Evolutionary conservation across 1,284 basidiomycete species (phyloP), one percentile per base, ranked within the genome.

Genomic region (Apiotrichum gracile): DNA sequence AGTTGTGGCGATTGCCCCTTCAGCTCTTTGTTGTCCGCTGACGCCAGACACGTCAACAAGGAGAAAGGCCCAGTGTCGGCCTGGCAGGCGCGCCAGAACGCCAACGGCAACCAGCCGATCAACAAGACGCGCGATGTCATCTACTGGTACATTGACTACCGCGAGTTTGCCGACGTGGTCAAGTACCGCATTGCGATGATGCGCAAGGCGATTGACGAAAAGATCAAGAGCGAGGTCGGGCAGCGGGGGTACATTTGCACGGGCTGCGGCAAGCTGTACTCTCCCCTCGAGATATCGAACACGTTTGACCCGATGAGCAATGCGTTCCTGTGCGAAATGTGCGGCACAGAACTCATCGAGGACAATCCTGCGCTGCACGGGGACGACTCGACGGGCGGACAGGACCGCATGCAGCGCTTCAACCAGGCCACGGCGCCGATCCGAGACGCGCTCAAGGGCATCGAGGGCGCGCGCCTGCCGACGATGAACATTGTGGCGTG

Each of bases 181-280:
- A 97, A 97, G 75, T 98, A 94, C 89, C 82, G 92, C 34, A 85
- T 98, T 55, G 88, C 91, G n/a, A 87, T 89, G 69, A 96, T 99
- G 86, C 83, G 87, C 60, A 82, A 86, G 57, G 83, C 84, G 52
- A 92, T 98, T 61, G 93, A 98, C 56, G 84, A 86, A 39, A 85
- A 85, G 52, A 78, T 92, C 58, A 85, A 69, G 57, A 87, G 62
- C 89, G 90, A 94, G 77, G 83, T 96, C 52, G 91, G 94, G 61
- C 90, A 91, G 70, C 90, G 94, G 73, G 96, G 94, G 13, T 98
- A 94, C 73, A 83, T 96, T 47, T 99, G 94, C 72, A 87, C 92
- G 1, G 83, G 85, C 58, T 98, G 94, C 77, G 83, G 83, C 59
- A 85, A 85, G 66, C 83, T 84, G 0, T 98, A 90, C 73, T 83